Evolutionary conservation across 352 stramenopile genomes (phyloP).

Genomic region (Pythium plurisporium): DNA sequence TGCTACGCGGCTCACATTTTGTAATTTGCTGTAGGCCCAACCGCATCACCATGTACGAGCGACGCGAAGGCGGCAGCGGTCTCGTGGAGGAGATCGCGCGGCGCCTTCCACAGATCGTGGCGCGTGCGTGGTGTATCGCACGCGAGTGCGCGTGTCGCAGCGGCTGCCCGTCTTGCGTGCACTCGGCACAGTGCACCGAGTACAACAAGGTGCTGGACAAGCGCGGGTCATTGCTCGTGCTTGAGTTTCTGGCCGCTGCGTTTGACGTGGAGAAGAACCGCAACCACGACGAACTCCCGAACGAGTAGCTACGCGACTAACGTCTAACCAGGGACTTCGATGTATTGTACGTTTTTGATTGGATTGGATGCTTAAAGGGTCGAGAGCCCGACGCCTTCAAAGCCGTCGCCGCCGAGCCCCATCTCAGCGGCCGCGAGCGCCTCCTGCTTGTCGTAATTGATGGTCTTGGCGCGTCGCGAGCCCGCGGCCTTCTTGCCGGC

Average conservation of each 20-base stretch:
- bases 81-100: constrained; percentile 74
- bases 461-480: constrained; percentile 6
- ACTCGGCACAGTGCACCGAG: constrained; percentile 79
- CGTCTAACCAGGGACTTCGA: not conserved
- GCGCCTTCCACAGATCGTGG: constrained; percentile 48
- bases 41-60: constrained; percentile 87
- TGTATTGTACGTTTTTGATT: not conserved
- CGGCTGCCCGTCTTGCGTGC: constrained; percentile 88
- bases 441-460: constrained; percentile 39
- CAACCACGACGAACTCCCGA: too few relatives aligned
- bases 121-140: constrained; percentile 62
- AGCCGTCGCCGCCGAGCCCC: constrained; percentile 41
- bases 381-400: constrained; percentile 61
- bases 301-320: not conserved
- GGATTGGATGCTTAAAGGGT: constrained; percentile 34
- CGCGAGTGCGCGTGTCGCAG: constrained; percentile 65
- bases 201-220: constrained; percentile 91
- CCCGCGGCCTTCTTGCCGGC: constrained; percentile 34
- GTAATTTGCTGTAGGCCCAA: constrained; percentile 52
- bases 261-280: not conserved
- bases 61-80: constrained; percentile 83
- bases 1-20: too few relatives aligned
- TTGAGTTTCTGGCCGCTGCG: constrained; percentile 38
- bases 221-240: constrained; percentile 58
- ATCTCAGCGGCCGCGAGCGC: constrained; percentile 47